These are phyloP conservation scores for Raddia guianensis DNA, from an alignment of 176 grass and related monocot genomes.

Conservation along the genomic window DNA sequence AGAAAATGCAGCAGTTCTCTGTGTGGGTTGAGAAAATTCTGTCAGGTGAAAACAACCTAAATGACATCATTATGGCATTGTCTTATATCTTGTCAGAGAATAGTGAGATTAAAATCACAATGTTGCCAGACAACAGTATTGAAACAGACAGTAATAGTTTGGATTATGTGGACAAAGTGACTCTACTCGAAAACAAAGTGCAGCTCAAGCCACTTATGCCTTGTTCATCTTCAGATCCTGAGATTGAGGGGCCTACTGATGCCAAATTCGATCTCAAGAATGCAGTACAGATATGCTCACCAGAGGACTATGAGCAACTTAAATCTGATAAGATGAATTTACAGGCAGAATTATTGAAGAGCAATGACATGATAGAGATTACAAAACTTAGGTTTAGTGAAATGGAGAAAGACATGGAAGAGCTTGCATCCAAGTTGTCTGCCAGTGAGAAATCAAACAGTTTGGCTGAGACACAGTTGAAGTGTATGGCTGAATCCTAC, in stretches of 20 bases:
- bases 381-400: constrained; percentile 64
- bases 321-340: constrained; percentile 71
- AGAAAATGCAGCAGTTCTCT: constrained; percentile 78
- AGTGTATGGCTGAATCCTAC: constrained; percentile 96
- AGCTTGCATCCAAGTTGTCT: constrained; percentile 71
- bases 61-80: constrained; percentile 59
- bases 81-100: constrained; percentile 72
- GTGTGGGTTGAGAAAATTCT: constrained; percentile 66
- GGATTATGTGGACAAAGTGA: constrained; percentile 98
- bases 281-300: constrained; percentile 44
- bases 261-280: constrained; percentile 51
- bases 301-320: constrained; percentile 69
- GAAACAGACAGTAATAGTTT: constrained; percentile 82
- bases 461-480: constrained; percentile 92
- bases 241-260: constrained; percentile 61
- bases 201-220: constrained; percentile 48
- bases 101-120: constrained; percentile 66
- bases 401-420: constrained; percentile 66
- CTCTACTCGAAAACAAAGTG: constrained; percentile 97
- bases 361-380: constrained; percentile 69
- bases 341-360: constrained; percentile 65
- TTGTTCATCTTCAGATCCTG: constrained; percentile 59
- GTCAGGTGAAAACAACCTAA: constrained; percentile 53
- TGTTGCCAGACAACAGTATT: constrained; percentile 48
- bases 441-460: constrained; percentile 93